These are phyloP conservation scores for Pseudogymnoascus sp. DNA, from an alignment of 2,329 filamentous ascomycete genomes.

Conservation along the genomic window DNA sequence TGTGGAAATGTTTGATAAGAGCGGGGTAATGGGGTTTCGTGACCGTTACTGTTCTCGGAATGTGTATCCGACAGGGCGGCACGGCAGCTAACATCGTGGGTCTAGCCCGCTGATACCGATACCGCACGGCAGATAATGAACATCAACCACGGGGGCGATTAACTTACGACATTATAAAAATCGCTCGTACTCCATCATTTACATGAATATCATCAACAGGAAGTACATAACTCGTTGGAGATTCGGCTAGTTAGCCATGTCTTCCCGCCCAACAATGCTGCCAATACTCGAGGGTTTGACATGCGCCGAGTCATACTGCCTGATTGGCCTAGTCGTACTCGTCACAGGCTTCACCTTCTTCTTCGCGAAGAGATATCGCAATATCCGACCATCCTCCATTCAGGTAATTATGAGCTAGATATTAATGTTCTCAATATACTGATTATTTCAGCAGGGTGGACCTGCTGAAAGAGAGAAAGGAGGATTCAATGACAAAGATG, in stretches of 20 bases:
- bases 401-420: neutral
- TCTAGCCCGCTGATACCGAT: neutral
- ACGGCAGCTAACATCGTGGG: neutral
- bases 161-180: neutral
- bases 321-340: neutral
- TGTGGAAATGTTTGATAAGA: constrained; percentile 9
- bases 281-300: neutral
- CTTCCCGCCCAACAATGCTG: neutral
- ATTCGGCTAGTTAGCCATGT: neutral
- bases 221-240: neutral
- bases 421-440: neutral
- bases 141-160: neutral
- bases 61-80: constrained; percentile 4
- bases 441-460: neutral
- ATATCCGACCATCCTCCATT: neutral
- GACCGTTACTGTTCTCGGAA: neutral
- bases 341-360: neutral
- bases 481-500: neutral
- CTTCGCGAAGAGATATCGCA: neutral
- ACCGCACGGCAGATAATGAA: neutral
- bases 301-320: neutral
- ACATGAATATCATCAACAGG: neutral
- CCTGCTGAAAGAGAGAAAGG: neutral
- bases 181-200: neutral
- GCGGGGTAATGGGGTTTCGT: constrained; percentile 8